Evolutionary conservation across 2,329 filamentous ascomycete species (phyloP), one percentile per base, ranked within the genome.

Genomic region (Xylogone sp.): DNA sequence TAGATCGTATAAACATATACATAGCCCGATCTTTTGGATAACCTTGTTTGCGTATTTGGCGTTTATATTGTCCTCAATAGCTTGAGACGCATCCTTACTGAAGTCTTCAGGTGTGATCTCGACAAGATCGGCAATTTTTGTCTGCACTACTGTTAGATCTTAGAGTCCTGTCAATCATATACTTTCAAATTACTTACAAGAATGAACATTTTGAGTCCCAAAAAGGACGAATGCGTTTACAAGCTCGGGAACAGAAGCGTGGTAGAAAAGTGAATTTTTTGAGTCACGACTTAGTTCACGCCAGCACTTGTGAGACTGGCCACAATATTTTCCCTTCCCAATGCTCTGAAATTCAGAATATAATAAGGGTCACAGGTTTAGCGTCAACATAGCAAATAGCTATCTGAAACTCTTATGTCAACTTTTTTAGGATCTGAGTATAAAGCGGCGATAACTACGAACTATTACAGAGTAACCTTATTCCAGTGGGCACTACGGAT

Each of bases 21-120:
- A 97, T 3, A 99, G 84, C 10, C 94, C 94, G 53, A 97, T 86
- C 65, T 94, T 94, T 67, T 96, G 93, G 55, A 99, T 90, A 48
- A 90, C 87, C 71, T 93, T 94, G 73, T 99, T 97, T 53, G 93
- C 85, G 70, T 97, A 99, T 72, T 99, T 99, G 57, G 85, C 80
- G 68, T 99, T 97, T 73, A 99, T 94, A 63, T 94, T 94, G 73
- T 99, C 92, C 71, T 97, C 91, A 57, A 99, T 90, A 1, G 91
- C 90, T 56, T 91, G 81, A 27, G 83, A 81, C 65, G 89, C 95
- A 54, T 83, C 78, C 70, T 94, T 94, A 55, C 84, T 81, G 66
- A 97, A 96, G 67, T 97, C 89, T 63, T 90, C 82, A 1, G 94
- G 94, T 27, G 83, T 80, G 72, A 99, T 95, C 71, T 96, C 90